Evolutionary conservation across 345 rosid genomes (phyloP), one percentile per base, ranked within the genome.

Genomic region (Acer saccharum): DNA sequence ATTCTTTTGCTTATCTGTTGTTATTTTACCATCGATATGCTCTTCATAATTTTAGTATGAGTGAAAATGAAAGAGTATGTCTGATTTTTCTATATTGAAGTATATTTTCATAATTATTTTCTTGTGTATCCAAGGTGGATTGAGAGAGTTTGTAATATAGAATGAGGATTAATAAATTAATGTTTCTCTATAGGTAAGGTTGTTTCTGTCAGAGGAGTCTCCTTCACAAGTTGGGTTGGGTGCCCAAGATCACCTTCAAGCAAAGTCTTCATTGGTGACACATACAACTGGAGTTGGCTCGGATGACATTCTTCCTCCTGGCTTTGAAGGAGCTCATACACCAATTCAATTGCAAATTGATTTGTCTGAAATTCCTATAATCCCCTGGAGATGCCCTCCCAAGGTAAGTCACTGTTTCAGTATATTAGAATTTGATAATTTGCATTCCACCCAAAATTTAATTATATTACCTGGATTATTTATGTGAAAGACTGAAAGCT

Each of bases 241-340:
- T 74, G 77, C 87, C 69, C 97, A 96, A 84, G 99, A 96, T 81
- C 97, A 96, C 87, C 95, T 96, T 73, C 97, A 96, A 86, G 98
- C 98, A 70, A 96, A 93, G 82, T 80, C 88, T 41, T 81, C 94
- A 21, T 83, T 82, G 78, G 77, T 80, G 62, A 66, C 89, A 9
- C 95, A 91, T 88, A 76, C 86, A 58, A 81, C 67, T 68, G 93
- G 87, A 73, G 35, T 55, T 48, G 73, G 78, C 67, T 13, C 66
- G 32, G 97, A 92, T 71, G 98, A 92, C 74, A 71, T 81, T 85
- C 84, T 91, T 70, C 98, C 98, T 68, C 99, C 99, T 71, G 98
- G 99, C 74, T 96, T 96, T 74, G 98, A 92, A 79, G 94, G 90
- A 85, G 75, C 86, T 68, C 86, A 83, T 61, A 67, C 91, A 78